These are phyloP conservation scores for Gamarada debralockiae DNA, from an alignment of 495 filamentous ascomycete genomes.

Conservation along the genomic window DNA sequence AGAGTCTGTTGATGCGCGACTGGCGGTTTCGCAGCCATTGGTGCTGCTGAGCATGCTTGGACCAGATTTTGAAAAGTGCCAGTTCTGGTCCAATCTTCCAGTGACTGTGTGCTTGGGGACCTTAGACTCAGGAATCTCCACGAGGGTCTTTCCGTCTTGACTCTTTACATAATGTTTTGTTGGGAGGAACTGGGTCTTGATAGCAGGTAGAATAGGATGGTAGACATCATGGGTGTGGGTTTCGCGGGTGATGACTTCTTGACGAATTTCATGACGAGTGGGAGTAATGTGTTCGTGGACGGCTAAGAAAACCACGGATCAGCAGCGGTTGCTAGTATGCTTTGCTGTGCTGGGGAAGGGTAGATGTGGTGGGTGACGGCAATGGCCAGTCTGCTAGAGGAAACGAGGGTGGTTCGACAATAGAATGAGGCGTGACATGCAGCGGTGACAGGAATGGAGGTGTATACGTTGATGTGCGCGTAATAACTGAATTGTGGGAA, in stretches of 20 bases:
- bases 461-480: not conserved
- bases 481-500: not conserved
- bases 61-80: slow-evolving; percentile 10
- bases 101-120: slow-evolving; percentile 4
- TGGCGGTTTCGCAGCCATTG: not conserved
- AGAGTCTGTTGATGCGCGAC: not conserved
- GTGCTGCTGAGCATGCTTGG: not conserved
- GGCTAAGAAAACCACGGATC: slow-evolving; percentile 31
- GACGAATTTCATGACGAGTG: slow-evolving; percentile 39
- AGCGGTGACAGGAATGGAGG: slow-evolving; percentile 2
- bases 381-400: slow-evolving; percentile 9
- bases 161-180: slow-evolving; percentile 21
- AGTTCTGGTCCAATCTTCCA: slow-evolving; percentile 6
- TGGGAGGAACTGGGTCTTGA: slow-evolving; percentile 22
- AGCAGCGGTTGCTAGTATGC: slow-evolving; percentile 14
- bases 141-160: slow-evolving; percentile 16
- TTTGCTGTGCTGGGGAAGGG: not conserved
- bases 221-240: slow-evolving; percentile 52
- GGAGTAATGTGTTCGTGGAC: slow-evolving; percentile 50
- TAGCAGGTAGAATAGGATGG: slow-evolving; percentile 49
- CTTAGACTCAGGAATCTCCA: slow-evolving; percentile 18
- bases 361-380: not conserved
- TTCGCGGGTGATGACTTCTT: slow-evolving; percentile 50
- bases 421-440: slow-evolving; percentile 1
- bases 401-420: slow-evolving; percentile 3